phyloP scores from a whole-genome alignment of 2,329 filamentous ascomycete species.

The Ascochyta koolunga region DNA sequence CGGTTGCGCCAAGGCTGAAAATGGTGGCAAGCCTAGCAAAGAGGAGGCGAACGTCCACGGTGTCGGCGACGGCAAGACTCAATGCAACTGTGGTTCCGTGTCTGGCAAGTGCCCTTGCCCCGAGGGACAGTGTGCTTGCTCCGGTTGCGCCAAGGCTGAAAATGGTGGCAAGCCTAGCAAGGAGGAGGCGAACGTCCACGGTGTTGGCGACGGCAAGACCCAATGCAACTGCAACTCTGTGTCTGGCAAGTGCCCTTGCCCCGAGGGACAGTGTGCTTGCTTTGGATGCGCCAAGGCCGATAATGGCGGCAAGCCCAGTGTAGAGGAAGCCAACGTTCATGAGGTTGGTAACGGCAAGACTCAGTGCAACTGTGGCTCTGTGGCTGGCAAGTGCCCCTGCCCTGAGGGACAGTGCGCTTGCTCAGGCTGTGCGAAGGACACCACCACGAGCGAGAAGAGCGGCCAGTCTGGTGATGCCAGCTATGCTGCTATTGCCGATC shows the following conservation, averaged over 20 bases:
- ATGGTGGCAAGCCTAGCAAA: constrained; percentile 24
- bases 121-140: constrained; percentile 52
- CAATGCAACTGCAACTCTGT: constrained; percentile 56
- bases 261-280: constrained; percentile 56
- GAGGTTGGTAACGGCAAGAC: constrained; percentile 52
- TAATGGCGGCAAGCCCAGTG: constrained; percentile 24
- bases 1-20: constrained; percentile 51
- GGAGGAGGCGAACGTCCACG: constrained; percentile 46
- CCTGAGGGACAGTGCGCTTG: constrained; percentile 56
- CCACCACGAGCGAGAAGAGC: constrained; percentile 23
- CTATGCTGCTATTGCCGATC: constrained; percentile 20
- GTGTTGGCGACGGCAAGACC: constrained; percentile 50
- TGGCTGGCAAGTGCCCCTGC: constrained; percentile 53
- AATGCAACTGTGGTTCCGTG: constrained; percentile 56
- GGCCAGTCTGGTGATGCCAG: constrained; percentile 2
- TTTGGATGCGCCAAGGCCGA: constrained; percentile 52
- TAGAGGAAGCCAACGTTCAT: constrained; percentile 50
- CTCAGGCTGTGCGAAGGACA: constrained; percentile 52
- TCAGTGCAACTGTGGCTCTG: constrained; percentile 56
- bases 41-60: constrained; percentile 51
- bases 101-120: constrained; percentile 54
- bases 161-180: no score
- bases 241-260: constrained; percentile 54
- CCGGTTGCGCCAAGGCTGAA: no score
- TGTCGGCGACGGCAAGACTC: constrained; percentile 51